phyloP scores from a whole-genome alignment of 208 protist genomes.

The Crithidia brevicula region DNA sequence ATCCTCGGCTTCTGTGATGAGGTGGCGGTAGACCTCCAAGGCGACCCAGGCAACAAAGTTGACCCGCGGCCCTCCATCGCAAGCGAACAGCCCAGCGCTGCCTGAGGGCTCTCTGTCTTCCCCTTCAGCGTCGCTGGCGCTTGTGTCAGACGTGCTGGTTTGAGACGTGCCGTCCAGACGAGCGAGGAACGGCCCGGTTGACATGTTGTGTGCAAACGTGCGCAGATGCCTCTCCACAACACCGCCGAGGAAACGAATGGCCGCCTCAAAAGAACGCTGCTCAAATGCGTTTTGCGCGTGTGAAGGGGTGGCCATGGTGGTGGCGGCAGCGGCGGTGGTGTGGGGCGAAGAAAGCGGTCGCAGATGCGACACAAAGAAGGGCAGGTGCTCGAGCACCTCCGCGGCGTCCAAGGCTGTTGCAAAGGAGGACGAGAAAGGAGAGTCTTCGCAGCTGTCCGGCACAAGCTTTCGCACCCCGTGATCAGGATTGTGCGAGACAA shows the following conservation, averaged over 20 bases:
- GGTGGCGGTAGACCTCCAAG: conserved; percentile 43
- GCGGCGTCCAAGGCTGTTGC: conserved; percentile 51
- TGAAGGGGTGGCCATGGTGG: not conserved
- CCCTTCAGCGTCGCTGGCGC: not conserved
- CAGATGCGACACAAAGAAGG: conserved; percentile 15
- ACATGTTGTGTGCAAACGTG: conserved; percentile 23
- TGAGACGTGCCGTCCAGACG: not conserved
- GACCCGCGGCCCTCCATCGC: conserved; percentile 29
- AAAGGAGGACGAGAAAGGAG: conserved; percentile 23
- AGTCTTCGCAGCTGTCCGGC: conserved; percentile 19
- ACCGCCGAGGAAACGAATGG: conserved; percentile 6
- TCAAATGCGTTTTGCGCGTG: not conserved
- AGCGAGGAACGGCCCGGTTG: conserved; percentile 3
- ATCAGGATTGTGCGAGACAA: conserved; percentile 18
- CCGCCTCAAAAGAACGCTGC: conserved; percentile 12
- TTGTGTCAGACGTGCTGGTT: not conserved
- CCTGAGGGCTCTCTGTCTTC: not conserved
- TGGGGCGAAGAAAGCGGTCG: not conserved
- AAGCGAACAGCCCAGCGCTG: not conserved
- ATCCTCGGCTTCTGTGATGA: conserved; percentile 36
- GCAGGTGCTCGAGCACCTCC: conserved; percentile 34
- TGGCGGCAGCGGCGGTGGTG: not conserved
- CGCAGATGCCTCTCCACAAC: conserved; percentile 30
- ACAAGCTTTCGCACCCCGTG: conserved; percentile 23
- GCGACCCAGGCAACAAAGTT: conserved; percentile 66